Conservation (phyloP, 768 basidiomycete genomes). For the Tubosaeta brunneosetosa region DNA sequence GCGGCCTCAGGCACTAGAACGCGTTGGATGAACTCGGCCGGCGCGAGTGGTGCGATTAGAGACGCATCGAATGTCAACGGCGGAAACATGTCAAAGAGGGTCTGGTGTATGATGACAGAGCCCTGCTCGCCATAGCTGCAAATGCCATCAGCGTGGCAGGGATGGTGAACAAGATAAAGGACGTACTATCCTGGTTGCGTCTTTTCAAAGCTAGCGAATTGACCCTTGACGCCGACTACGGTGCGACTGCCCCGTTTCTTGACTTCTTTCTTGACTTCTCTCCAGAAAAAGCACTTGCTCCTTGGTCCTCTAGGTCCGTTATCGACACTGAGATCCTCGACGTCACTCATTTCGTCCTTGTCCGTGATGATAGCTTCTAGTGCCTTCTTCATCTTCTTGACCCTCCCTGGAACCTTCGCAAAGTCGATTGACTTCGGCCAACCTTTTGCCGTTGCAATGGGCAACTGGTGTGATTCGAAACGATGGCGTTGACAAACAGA, state of each 20-base stretch:
- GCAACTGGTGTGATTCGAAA: slow-evolving; percentile 70
- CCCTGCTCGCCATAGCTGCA: slow-evolving; percentile 83
- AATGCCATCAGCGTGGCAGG: neutral
- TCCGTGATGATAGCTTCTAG: slow-evolving; percentile 54
- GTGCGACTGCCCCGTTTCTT: slow-evolving; percentile 61
- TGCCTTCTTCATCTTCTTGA: slow-evolving; percentile 44
- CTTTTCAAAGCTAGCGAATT: slow-evolving; percentile 76
- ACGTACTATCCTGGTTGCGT: slow-evolving; percentile 89
- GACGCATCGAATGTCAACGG: slow-evolving; percentile 49
- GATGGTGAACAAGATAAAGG: neutral
- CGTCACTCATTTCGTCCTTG: slow-evolving; percentile 23
- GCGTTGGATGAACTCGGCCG: slow-evolving; percentile 73
- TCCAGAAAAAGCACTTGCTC: slow-evolving; percentile 61
- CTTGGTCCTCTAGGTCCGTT: slow-evolving; percentile 23
- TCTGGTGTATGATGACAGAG: slow-evolving; percentile 74
- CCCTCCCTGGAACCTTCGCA: slow-evolving; percentile 45
- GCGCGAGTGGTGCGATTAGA: slow-evolving; percentile 60
- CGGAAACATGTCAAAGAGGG: slow-evolving; percentile 72
- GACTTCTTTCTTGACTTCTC: slow-evolving; percentile 57
- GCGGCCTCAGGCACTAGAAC: slow-evolving; percentile 91
- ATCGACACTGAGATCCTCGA: slow-evolving; percentile 11
- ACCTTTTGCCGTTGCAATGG: slow-evolving; percentile 62
- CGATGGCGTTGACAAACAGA: slow-evolving; percentile 72
- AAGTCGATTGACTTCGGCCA: slow-evolving; percentile 80
- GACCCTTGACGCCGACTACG: slow-evolving; percentile 63